Conservation (phyloP, 1,284 basidiomycete genomes). For the Pyrrhoderma lamaoense region DNA sequence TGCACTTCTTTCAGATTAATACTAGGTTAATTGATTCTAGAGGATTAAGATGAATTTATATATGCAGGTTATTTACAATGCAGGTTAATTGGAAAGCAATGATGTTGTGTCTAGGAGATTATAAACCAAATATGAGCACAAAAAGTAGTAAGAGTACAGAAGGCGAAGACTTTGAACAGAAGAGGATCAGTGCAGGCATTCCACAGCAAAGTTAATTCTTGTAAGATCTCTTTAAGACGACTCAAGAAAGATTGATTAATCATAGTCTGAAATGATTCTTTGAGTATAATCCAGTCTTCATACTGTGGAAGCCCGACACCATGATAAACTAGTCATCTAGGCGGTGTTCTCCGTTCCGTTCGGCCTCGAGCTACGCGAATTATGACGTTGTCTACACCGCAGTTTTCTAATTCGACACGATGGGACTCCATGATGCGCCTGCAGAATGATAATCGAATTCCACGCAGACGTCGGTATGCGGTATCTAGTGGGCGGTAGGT, state of each 20-base stretch:
- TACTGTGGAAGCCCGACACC: not conserved
- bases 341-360: conserved; percentile 1
- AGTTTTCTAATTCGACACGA: conserved; percentile 14
- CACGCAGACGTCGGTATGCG: conserved; percentile 6
- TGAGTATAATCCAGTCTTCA: not conserved
- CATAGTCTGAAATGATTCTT: not conserved
- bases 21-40: too few relatives aligned
- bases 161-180: not conserved
- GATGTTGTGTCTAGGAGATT: not conserved
- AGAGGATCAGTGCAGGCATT: not conserved
- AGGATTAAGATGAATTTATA: too few relatives aligned
- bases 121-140: not conserved
- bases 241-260: not conserved
- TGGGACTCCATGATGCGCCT: conserved; percentile 11
- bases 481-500: not conserved
- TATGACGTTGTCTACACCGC: conserved; percentile 17
- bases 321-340: conserved; percentile 5
- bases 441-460: conserved; percentile 16
- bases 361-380: conserved; percentile 3
- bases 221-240: not conserved
- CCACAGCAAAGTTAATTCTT: not conserved
- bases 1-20: too few relatives aligned
- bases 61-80: too few relatives aligned
- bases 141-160: not conserved
- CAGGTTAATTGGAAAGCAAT: not conserved